Evolutionary conservation across 2,329 filamentous ascomycete genomes (phyloP).

Genomic region (Aspergillus tamarii): DNA sequence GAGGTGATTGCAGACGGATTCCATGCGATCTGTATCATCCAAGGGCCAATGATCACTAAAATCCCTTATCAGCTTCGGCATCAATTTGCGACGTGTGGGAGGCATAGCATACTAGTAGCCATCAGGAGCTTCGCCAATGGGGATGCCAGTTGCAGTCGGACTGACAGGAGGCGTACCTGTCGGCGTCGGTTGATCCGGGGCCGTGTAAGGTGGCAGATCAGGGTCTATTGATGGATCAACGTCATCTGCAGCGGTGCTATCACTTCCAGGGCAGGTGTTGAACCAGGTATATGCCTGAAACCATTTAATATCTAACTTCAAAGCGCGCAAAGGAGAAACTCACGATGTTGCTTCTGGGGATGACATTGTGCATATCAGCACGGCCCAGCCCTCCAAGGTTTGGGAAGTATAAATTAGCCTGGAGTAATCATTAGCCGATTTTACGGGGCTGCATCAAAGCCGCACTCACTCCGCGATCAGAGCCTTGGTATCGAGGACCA

Average conservation of each 20-base stretch:
- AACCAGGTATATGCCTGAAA: not conserved
- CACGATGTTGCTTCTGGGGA: not conserved
- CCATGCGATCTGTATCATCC: not conserved
- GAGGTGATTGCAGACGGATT: not conserved
- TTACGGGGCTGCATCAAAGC: too few relatives aligned
- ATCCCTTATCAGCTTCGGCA: not conserved
- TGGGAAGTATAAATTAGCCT: not conserved
- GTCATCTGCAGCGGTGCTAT: not conserved
- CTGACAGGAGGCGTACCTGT: not conserved
- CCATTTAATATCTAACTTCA: too few relatives aligned
- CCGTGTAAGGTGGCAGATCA: not conserved
- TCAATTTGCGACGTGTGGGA: not conserved
- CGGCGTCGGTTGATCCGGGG: not conserved
- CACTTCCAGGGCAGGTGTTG: not conserved
- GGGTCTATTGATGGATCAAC: not conserved
- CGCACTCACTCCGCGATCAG: not conserved
- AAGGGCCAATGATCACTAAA: not conserved
- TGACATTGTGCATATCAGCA: constrained; percentile 1
- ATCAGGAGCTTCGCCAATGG: not conserved
- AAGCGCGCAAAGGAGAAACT: too few relatives aligned
- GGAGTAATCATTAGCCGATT: too few relatives aligned
- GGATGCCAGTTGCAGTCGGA: not conserved
- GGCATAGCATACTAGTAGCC: not conserved
- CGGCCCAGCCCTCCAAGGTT: not conserved
- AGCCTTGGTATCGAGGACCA: not conserved